Base-by-base conservation (phyloP, 176 grass and related monocot species). In the Avena atlantica region DNA sequence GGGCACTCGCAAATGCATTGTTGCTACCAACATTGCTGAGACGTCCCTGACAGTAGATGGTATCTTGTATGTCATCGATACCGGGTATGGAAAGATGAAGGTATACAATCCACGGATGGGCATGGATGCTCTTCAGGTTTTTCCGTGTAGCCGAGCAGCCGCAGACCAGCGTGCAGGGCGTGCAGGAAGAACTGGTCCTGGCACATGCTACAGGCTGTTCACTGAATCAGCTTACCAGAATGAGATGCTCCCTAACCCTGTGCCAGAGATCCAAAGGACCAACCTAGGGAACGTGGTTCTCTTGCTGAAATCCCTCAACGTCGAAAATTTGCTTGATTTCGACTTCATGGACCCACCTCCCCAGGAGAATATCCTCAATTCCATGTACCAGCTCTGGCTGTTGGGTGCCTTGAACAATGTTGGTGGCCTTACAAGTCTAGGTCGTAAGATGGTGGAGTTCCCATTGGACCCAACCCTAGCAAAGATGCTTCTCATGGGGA, bases 371-470 rank as follows among this genome's bases (percentile, higher is more conserved):
- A 98, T 98, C 71, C 91, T 95, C 19, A 95, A 98, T 74, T 98
- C 96, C 31, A 98, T 98, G 96, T 98, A 98, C 74, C 93, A 98
- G 84, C 91, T 95, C 29, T 98, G 96, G 93, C 91, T 98, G 20
- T 90, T 98, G 63, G 95, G 91, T 24, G 95, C 96, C 19, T 89
- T 98, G 65, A 98, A 93, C 84, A 98, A 98, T 88, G 91, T 95
- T 36, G 96, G 96, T 36, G 79, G 77, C 72, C 91, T 98, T 12
- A 98, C 95, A 51, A 91, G 81, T 60, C 93, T 98, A 50, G 93
- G 93, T 23, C 93, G 95, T 92, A 98, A 98, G 74, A 98, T 98
- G 96, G 96, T 98, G 57, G 96, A 98, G 57, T 98, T 98, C 85
- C 96, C 95, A 3, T 87, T 98, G 74, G 93, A 98, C 80, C 95